Base-by-base conservation (phyloP, 139 green algal genomes). In the Edaphochlamys debaryana region DNA sequence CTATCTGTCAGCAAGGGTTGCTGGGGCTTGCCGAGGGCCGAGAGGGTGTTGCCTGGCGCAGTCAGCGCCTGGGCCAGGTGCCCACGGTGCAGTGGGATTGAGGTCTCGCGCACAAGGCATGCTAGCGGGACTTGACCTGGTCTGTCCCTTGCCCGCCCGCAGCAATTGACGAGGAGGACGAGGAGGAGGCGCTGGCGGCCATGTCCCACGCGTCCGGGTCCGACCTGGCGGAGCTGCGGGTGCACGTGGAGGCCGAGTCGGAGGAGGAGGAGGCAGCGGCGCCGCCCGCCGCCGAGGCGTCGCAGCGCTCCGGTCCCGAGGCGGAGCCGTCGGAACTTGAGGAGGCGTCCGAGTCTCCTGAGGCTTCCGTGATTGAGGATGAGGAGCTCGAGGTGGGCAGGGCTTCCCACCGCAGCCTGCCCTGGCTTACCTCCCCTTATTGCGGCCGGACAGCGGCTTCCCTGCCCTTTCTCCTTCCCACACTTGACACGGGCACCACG, bases 181-280 rank as follows among this genome's bases (percentile, higher is more conserved):
- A 84, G 0, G 66, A 84, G 8, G 66, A 63, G 5, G 78, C 38
- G 30, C 13, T n/a, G 1, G 77, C 48, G 5, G 36, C 40, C 22
- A 29, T 56, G 36, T 68, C 48, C 6, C 36, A 34, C 45, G 71
- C 67, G 23, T 83, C 77, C 8, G 45, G 48, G 29, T 76, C 78
- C 6, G 64, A 66, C 11, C 48, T 84, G 2, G 76, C 78, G 2
- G 78, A 84, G 20, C 66, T 75, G 19, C 23, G 54, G 54, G 54
- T 34, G 34, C 56, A 80, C 19, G 67, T 23, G 73, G 73, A 80
- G 4, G 73, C 58, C 6, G 73, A 69, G 40, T 15, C 56, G 17
- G 36, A n/a, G 45, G 20, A 8, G 34, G 64, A 34, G 4, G 56
- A 23, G 19, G 19, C 64, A 13, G 34, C 64, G 34, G 15, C 64